Base-by-base conservation (phyloP, 495 filamentous ascomycete genomes). In the Jackrogersella multiformis region DNA sequence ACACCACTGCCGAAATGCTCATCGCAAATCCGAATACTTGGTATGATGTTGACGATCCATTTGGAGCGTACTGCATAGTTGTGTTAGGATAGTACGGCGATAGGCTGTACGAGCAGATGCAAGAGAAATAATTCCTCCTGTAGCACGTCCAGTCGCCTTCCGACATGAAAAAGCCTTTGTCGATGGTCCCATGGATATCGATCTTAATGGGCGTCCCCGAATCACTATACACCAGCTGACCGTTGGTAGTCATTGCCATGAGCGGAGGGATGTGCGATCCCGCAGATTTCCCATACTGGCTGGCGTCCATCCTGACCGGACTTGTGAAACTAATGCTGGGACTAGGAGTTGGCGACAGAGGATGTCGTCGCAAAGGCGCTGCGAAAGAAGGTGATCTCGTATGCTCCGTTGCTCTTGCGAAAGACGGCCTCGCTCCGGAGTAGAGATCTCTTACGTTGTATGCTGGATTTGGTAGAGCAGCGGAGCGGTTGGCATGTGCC, bases 111-210 rank as follows among this genome's bases (percentile, higher is more conserved):
- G 88, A 91, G 76, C 93, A 97, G 24, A 89, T 85, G 46, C 97
- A 90, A 0, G 92, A 89, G 74, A 98, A 96, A 76, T 98, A 98
- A 76, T 98, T 98, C 36, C 94, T 84, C 49, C 94, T 84, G 73
- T 98, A 98, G 78, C 94, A 98, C 0, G 94, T 98, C 94, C 94
- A 98, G 61, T 95, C 92, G 12, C 86, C 83, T 57, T 97, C 94
- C 2, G 85, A 85, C 38, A 89, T 82, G 75, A 97, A 97, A 80
- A 97, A 96, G 1, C 94, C 94, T 72, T 97, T 96, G 72, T 96
- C 93, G 58, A 97, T 94, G 68, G 90, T 89, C 5, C 92, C 92
- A 52, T 89, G 83, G 64, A 98, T 92, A 23, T 93, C 90, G 4
- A 91, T 85, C 59, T 86, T 89, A 55, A 97, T 84, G 8, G 73